These are phyloP conservation scores for Aspergillus sojae DNA, from an alignment of 2,329 filamentous ascomycete genomes.

Conservation along the genomic window DNA sequence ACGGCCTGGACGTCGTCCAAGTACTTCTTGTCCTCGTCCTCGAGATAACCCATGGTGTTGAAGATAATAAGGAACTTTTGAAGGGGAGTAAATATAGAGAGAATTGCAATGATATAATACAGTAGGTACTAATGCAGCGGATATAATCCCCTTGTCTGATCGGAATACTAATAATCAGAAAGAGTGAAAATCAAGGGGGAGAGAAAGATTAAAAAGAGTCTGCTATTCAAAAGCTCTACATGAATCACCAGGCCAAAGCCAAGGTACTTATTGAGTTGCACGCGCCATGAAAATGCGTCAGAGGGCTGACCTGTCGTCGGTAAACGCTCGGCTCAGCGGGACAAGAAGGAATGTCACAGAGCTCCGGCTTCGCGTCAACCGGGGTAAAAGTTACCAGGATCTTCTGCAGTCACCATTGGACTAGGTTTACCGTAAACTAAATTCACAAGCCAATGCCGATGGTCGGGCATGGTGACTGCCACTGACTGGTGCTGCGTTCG, in stretches of 20 bases:
- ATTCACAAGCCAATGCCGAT: conserved; percentile 35
- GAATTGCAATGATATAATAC: conserved; percentile 15
- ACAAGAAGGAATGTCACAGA: conserved; percentile 25
- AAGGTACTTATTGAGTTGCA: conserved; percentile 35
- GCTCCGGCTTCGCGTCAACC: conserved; percentile 27
- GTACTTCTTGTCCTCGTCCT: conserved; percentile 74
- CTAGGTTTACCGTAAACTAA: conserved; percentile 17
- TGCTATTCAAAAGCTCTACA: background rate
- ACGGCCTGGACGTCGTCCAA: conserved; percentile 82
- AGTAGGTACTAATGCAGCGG: background rate
- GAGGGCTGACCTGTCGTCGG: conserved; percentile 30
- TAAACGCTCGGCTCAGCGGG: conserved; percentile 46
- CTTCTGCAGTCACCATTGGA: conserved; percentile 5
- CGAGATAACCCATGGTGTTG: conserved; percentile 47
- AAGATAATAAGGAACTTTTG: conserved; percentile 3
- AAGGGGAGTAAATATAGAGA: background rate
- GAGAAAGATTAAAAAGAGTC: conserved; percentile 17
- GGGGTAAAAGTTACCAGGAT: conserved; percentile 11
- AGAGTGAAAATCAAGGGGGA: conserved; percentile 5
- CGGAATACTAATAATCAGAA: conserved; percentile 10
- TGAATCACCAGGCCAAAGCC: conserved; percentile 34
- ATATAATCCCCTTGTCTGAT: conserved; percentile 1
- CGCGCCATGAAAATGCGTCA: conserved; percentile 35
- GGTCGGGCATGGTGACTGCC: conserved; percentile 25
- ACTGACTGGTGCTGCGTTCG: conserved; percentile 26